These are phyloP conservation scores for Ustilago crameri DNA, from an alignment of 1,284 basidiomycete species.

Conservation along the genomic window DNA sequence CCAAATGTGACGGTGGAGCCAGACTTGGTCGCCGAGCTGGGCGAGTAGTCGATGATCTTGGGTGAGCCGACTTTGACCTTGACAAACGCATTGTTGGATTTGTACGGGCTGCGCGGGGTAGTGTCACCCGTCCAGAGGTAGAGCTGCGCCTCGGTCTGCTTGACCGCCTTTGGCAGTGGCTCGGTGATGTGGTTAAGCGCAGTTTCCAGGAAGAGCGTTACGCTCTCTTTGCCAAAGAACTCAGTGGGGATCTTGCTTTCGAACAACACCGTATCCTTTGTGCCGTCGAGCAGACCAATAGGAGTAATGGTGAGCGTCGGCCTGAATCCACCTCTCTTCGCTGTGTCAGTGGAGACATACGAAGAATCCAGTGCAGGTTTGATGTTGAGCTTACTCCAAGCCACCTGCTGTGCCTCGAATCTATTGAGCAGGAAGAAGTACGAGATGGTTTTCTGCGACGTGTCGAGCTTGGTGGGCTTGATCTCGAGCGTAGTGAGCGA, in stretches of 20 bases:
- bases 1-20: slow-evolving; percentile 87
- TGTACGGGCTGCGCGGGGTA: slow-evolving; percentile 85
- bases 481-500: slow-evolving; percentile 45
- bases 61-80: slow-evolving; percentile 72
- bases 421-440: slow-evolving; percentile 43
- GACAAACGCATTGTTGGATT: slow-evolving; percentile 81
- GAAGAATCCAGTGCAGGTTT: slow-evolving; percentile 31
- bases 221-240: slow-evolving; percentile 5
- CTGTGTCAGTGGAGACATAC: slow-evolving; percentile 7
- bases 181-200: slow-evolving; percentile 81
- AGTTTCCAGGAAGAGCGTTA: slow-evolving; percentile 62
- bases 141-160: slow-evolving; percentile 82
- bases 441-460: slow-evolving; percentile 30
- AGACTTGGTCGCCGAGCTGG: slow-evolving; percentile 76
- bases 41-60: slow-evolving; percentile 40
- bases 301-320: slow-evolving; percentile 15
- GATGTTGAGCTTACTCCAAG: slow-evolving; percentile 31
- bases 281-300: slow-evolving; percentile 13
- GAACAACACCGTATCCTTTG: slow-evolving; percentile 16
- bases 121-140: slow-evolving; percentile 80
- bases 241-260: slow-evolving; percentile 21
- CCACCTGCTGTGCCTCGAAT: slow-evolving; percentile 34
- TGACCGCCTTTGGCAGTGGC: slow-evolving; percentile 79
- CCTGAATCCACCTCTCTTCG: slow-evolving; percentile 20
- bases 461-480: slow-evolving; percentile 36